These are phyloP conservation scores for Quercus parvula DNA, from an alignment of 306 rosid species.

Conservation along the genomic window DNA sequence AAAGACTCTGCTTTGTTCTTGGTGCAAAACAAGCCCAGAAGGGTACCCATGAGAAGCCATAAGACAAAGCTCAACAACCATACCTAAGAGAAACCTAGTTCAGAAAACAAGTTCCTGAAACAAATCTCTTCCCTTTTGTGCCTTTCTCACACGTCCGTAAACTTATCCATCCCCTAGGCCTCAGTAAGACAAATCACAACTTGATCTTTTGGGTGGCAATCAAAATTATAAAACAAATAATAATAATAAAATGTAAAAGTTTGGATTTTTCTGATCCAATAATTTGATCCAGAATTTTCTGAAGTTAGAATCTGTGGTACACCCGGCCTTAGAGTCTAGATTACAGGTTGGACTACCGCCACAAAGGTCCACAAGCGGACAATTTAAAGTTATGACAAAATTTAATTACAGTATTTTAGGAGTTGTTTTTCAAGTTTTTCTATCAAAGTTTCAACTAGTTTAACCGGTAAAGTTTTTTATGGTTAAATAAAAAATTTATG, in stretches of 20 bases:
- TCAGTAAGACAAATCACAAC: conserved; percentile 11
- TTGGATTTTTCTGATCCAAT: conserved; percentile 23
- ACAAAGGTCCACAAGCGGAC: conserved; percentile 8
- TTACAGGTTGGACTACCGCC: conserved; percentile 34
- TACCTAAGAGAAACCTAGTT: conserved; percentile 31
- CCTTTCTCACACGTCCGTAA: conserved; percentile 29
- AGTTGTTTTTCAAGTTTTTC: too few species aligned
- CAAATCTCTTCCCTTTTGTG: conserved; percentile 24
- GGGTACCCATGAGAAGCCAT: conserved; percentile 76
- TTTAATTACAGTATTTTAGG: fast-evolving
- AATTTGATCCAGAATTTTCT: conserved; percentile 31
- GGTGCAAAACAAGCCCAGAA: conserved; percentile 51
- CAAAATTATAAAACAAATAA: background rate
- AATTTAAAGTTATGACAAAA: background rate
- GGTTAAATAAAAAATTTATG: too few species aligned
- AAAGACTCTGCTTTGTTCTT: conserved; percentile 32
- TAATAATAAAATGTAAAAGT: background rate
- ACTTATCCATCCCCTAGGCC: conserved; percentile 38
- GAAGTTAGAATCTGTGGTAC: conserved; percentile 17
- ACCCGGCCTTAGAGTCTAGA: conserved; percentile 6
- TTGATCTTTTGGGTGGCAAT: conserved; percentile 31
- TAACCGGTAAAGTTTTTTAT: too few species aligned
- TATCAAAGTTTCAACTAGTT: too few species aligned
- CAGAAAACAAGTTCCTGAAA: conserved; percentile 20
- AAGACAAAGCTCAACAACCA: conserved; percentile 48